A percentile compares a stretch with the other conserved stretches of the same genome.
Evolutionary conservation across 2,329 filamentous ascomycete species (phyloP).

Genomic region (Phialophora expanda): DNA sequence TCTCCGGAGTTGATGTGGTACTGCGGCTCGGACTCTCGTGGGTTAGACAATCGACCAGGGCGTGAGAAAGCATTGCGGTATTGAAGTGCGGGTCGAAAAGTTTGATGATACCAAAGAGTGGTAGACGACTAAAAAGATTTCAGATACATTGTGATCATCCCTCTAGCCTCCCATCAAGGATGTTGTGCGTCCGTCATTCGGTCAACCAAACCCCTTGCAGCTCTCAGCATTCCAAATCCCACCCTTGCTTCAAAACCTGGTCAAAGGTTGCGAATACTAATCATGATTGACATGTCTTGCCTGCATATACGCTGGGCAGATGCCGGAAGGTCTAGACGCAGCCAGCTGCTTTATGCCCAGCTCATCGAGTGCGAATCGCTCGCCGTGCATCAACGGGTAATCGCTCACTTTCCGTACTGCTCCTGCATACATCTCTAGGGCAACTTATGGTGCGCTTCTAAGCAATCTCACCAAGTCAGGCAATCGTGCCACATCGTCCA

Average conservation of each 20-base stretch:
- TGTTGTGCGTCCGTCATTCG: not conserved
- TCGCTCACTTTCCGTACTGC: too few species aligned
- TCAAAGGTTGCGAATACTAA: not conserved
- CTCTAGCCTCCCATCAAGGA: not conserved
- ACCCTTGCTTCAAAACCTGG: not conserved
- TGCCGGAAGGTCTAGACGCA: too few species aligned
- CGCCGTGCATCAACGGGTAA: too few species aligned
- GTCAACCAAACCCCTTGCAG: not conserved
- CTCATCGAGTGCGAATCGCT: not conserved
- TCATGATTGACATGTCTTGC: not conserved
- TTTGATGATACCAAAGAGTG: not conserved
- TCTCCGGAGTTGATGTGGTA: not conserved
- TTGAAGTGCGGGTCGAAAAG: not conserved
- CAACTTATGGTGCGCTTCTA: too few species aligned
- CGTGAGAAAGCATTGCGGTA: not conserved
- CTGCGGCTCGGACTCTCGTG: not conserved
- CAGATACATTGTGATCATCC: not conserved
- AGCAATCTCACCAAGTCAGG: too few species aligned
- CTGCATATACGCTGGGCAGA: not conserved
- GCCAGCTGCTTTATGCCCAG: not conserved
- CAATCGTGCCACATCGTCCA: too few species aligned
- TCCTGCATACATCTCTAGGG: too few species aligned
- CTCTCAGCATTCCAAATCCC: not conserved
- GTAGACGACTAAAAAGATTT: not conserved
- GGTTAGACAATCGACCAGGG: not conserved